phyloP scores from a whole-genome alignment of 805 yeast genomes.

The Saccharomyces eubayanus region DNA sequence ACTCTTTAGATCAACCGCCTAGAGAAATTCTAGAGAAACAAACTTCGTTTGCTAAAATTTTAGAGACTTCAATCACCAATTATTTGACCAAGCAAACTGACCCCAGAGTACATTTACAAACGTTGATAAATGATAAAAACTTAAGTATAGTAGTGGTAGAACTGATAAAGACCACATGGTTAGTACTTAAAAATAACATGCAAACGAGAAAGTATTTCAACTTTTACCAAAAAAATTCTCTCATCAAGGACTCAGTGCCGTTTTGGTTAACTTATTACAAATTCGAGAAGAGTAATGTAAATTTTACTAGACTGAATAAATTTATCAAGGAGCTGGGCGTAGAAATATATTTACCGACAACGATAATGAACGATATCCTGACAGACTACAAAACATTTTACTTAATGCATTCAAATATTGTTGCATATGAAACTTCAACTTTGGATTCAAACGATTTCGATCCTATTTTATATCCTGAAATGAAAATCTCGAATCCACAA shows the following conservation, averaged over 20 bases:
- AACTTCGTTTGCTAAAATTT: conserved; percentile 14
- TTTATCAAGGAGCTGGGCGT: conserved; percentile 40
- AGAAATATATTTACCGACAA: conserved; percentile 41
- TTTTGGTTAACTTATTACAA: conserved; percentile 55
- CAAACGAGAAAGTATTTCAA: conserved; percentile 30
- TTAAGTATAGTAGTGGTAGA: conserved; percentile 33
- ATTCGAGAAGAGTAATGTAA: conserved; percentile 40
- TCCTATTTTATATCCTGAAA: conserved; percentile 23
- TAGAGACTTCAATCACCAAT: conserved; percentile 18
- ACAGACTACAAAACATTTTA: conserved; percentile 30
- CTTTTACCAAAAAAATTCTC: conserved; percentile 18
- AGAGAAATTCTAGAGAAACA: conserved; percentile 19
- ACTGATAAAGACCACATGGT: conserved; percentile 29
- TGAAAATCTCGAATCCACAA: conserved; percentile 27
- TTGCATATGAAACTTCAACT: conserved; percentile 17
- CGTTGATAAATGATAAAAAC: conserved; percentile 35
- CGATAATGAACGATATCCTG: conserved; percentile 37
- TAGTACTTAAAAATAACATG: conserved; percentile 23
- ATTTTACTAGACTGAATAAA: conserved; percentile 37
- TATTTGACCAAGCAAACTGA: conserved; percentile 19
- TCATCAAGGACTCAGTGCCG: conserved; percentile 34
- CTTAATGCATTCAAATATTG: conserved; percentile 29
- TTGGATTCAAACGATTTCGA: conserved; percentile 5
- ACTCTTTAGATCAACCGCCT: conserved; percentile 13
- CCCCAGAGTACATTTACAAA: conserved; percentile 20